Base-by-base conservation (phyloP, 306 rosid genomes). In the Quercus alba region DNA sequence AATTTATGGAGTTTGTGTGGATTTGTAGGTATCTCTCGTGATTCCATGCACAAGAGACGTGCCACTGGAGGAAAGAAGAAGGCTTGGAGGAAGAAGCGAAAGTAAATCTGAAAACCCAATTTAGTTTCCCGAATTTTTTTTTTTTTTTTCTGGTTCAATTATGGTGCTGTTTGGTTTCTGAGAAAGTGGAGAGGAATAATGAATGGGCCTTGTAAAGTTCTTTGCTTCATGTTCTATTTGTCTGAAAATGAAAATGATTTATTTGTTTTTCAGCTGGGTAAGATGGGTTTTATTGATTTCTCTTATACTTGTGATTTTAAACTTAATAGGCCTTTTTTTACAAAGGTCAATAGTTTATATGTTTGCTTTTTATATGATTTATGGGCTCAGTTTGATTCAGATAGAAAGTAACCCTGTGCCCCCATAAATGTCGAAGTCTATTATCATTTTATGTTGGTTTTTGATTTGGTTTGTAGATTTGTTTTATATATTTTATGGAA, bases 21-120 rank as follows among this genome's bases (percentile, higher is more conserved):
- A 18, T 78, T 28, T 57, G 1, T 59, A 89, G 89, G 93, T 81
- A 89, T 89, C 15, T 89, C 89, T 75, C 91, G 91, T 77, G 93
- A 87, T 85, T 89, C 93, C 75, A 89, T 89, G 93, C 93, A 89
- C 86, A 89, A 89, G 86, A 83, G 90, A 77, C 89, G 88, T 64
- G 92, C 92, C 82, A 88, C 92, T 54, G 92, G 92, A 44, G 92
- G 92, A 75, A 89, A 89, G 90, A 86, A 89, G 87, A 89, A 89
- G 85, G 90, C 90, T 15, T 89, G 92, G 93, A 89, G 93, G 70
- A 89, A 87, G 88, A 89, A 89, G 88, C 81, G 90, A 80, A 89
- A 89, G 93, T 87, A 83, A 80, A 14, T 57, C 74, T 9, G 18
- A 72, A 71, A 72, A 30, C 0, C 33, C 38, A 2, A 49, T 17